Base-by-base conservation (phyloP, 164 flowering plant species). In the Vitis rotundifolia region DNA sequence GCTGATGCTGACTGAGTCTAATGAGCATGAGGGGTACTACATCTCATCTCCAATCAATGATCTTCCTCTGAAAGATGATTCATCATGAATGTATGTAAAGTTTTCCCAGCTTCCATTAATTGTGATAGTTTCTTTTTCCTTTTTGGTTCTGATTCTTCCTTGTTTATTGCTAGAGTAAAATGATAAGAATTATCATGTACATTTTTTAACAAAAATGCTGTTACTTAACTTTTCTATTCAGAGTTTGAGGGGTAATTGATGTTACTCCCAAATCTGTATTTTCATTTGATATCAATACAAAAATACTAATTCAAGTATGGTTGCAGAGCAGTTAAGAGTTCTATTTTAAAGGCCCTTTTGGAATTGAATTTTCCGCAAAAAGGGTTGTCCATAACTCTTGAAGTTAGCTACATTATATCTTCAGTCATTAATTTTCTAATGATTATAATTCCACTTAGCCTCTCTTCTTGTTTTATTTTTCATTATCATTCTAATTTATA, bases 1-100 rank as follows among this genome's bases (percentile, higher is more conserved):
- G 64, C 53, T 63, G 63, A 91, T 92, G 98, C 86, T 96, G 61
- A 80, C 80, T 11, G 93, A 91, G 81, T 88, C 97, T 11, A 82
- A 79, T 56, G 88, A 80, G 75, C 79, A 74, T 60, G 78, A 79
- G 37, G 77, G 62, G 11, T 72, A 67, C 68, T 58, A 71, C 13
- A 54, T 69, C 69, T 70, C 80, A 15, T 66, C 85, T 49, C 81
- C 83, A 12, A 66, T 51, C 49, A 51, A 75, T 50, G 81, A 81
- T 74, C 52, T 73, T 63, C 70, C 86, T 48, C 61, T 72, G 73
- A 79, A 78, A 68, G 84, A 77, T 65, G 79, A 72, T 66, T 68
- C 63, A 50, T 49, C 29, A 57, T 70, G 60, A 74, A 60, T 59
- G 68, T 64, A 70, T 63, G 55, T 71, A 52, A 58, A 58, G 3